Evolutionary conservation across 257 asterid species (phyloP), one percentile per base, ranked within the genome.

Genomic region (Nicotiana attenuata): DNA sequence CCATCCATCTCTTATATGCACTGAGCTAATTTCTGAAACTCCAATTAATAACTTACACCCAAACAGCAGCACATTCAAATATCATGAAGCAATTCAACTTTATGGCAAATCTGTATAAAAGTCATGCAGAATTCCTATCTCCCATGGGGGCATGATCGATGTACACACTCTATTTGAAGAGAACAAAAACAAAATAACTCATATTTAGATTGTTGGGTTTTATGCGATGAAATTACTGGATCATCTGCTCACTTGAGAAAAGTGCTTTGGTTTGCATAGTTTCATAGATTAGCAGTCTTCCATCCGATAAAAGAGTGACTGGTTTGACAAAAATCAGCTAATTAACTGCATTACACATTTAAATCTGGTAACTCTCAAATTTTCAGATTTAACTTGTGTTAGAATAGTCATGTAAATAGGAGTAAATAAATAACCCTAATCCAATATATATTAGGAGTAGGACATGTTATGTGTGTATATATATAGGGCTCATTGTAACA

Each of bases 211-310:
- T 9, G 78, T 13, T 71, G 38, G 45, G 78, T 6, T 71, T 71
- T 57, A 20, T 45, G 35, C 60, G 5, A 45, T 45, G 35, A 71
- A 71, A 45, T 45, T 71, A 45, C 35, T 22, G 78, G 57, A 71
- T 22, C 59, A 71, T 71, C 22, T 29, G n/a, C 45, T 41, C 59
- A 71, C 60, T 56, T 20, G 60, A 22, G 60, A 15, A 1, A 71
- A 71, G 35, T 71, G 14, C 7, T 47, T 71, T 16, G 78, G 35
- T 71, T 3, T 71, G 60, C 13, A 45, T 7, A 71, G 33, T 45
- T 71, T 41, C 78, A 71, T 45, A 71, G 60, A 71, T 45, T 71
- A 71, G 60, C 78, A 71, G 59, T 20, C 78, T 45, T 71, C 78
- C 20, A 71, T 71, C 78, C 45, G 78, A 45, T 45, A 41, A 20